Base-by-base conservation (phyloP, 768 basidiomycete genomes). In the Amyloporia xantha region DNA sequence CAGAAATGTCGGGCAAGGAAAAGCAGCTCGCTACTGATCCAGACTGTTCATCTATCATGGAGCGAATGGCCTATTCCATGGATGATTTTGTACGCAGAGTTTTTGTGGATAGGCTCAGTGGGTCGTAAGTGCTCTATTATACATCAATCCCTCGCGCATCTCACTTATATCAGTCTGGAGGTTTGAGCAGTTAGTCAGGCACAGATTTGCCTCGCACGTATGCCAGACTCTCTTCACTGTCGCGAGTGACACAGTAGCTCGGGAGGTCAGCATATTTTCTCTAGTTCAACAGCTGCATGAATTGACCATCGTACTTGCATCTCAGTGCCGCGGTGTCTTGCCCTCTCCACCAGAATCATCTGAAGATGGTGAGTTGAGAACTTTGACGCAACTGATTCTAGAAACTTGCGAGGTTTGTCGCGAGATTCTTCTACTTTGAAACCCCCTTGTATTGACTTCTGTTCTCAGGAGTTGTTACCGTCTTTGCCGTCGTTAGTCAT, bases 131-230 rank as follows among this genome's bases (percentile, higher is more conserved):
- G 17, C 33, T 1, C 19, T 45, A 20, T 11, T 25, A 11, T 20
- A 13, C 13, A 5, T 48, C n/a, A n/a, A n/a, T n/a, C n/a, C 48
- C 26, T 48, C 50, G 26, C 46, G 41, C 47, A 41, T 49, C 46
- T 48, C 25, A 44, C 28, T 39, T 30, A 50, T 53, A 5, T 30
- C 44, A 48, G 49, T 41, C 1, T 21, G 13, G 50, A 86, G 89
- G 5, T 86, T 81, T 54, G 80, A 79, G 50, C 60, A 69, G 20
- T 72, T 93, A 23, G 69, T 76, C 24, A 81, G 75, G 59, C 87
- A 98, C 60, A 79, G 93, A 24, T 98, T 96, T 71, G 91, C 86
- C 13, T 95, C 93, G 21, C 94, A 97, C 78, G 94, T 96, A 5
- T 87, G 87, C 58, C 92, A 97, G 65, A 97, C 92, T 1, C 68